These are phyloP conservation scores for Zygosaccharomyces lentus DNA, from an alignment of 805 yeast species.

Conservation along the genomic window DNA sequence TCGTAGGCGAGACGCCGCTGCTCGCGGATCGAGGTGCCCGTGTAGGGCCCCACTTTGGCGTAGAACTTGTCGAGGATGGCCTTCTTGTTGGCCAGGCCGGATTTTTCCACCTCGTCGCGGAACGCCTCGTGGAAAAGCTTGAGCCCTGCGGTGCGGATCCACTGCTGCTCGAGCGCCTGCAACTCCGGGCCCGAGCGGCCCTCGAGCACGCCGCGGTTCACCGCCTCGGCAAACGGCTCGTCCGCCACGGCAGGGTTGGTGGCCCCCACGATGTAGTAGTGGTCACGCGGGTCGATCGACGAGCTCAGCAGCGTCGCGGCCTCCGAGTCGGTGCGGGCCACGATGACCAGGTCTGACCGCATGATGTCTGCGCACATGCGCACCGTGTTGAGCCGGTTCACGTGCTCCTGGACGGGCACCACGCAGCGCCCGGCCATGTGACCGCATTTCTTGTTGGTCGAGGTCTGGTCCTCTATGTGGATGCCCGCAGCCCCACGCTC, in stretches of 20 bases:
- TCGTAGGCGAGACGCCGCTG: conserved; percentile 73
- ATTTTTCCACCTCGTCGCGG: conserved; percentile 67
- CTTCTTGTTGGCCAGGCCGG: conserved; percentile 50
- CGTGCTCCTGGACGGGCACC: conserved; percentile 96
- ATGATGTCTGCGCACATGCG: conserved; percentile 93
- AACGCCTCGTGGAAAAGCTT: conserved; percentile 91
- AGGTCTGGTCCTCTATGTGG: conserved; percentile 98
- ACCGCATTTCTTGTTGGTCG: conserved; percentile 98
- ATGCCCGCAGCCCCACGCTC: conserved; percentile 99
- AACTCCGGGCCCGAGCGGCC: conserved; percentile 73
- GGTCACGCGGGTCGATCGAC: conserved; percentile 92
- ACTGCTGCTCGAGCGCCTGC: conserved; percentile 69
- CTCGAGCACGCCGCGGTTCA: conserved; percentile 72
- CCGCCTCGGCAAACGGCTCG: conserved; percentile 55
- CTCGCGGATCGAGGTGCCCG: conserved; percentile 71
- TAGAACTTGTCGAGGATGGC: conserved; percentile 62
- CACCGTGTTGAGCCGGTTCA: conserved; percentile 87
- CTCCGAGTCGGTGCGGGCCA: conserved; percentile 96
- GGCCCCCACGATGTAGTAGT: conserved; percentile 83
- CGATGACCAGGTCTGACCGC: conserved; percentile 78
- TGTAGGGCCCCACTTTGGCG: conserved; percentile 65
- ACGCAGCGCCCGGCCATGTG: conserved; percentile 99
- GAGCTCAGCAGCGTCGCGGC: conserved; percentile 94
- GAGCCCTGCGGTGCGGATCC: conserved; percentile 79
- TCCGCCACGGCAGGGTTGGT: conserved; percentile 80